Conservation (phyloP, 371 early-diverging fungal species). For the Mortierella polycephala region DNA sequence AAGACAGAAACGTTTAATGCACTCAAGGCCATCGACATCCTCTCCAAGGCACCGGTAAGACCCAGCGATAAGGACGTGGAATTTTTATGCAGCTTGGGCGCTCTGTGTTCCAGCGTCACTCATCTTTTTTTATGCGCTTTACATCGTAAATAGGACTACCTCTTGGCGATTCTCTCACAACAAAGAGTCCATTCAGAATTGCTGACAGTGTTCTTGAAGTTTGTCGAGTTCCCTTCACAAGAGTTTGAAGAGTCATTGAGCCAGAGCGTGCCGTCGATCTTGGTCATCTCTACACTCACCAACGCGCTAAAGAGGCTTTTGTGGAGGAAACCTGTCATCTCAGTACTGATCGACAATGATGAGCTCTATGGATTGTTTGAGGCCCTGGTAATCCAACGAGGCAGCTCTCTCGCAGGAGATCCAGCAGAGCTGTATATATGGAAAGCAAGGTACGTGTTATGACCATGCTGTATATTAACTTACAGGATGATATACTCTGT, state of each 20-base stretch:
- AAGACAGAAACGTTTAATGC: slow-evolving; percentile 44
- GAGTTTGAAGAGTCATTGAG: slow-evolving; percentile 35
- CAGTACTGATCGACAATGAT: slow-evolving; percentile 37
- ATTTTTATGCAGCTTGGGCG: too few species aligned
- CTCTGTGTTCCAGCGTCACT: neutral
- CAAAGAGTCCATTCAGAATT: slow-evolving; percentile 36
- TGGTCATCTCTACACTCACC: slow-evolving; percentile 46
- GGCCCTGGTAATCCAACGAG: slow-evolving; percentile 40
- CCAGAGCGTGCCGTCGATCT: slow-evolving; percentile 46
- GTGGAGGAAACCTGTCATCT: slow-evolving; percentile 50
- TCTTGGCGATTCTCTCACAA: slow-evolving; percentile 32
- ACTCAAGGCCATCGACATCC: slow-evolving; percentile 45
- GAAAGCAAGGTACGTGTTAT: slow-evolving; percentile 40
- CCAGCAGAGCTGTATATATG: slow-evolving; percentile 54
- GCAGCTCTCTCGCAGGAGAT: slow-evolving; percentile 23
- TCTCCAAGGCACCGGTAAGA: slow-evolving; percentile 47
- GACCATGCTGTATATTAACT: too few species aligned
- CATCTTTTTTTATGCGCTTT: neutral
- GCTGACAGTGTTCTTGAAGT: slow-evolving; percentile 35
- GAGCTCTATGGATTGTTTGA: slow-evolving; percentile 51
- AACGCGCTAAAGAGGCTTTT: slow-evolving; percentile 45
- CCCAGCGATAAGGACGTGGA: too few species aligned
- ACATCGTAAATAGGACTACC: slow-evolving; percentile 23
- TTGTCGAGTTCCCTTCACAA: slow-evolving; percentile 48
- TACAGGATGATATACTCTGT: neutral